Base-by-base conservation (phyloP, 352 stramenopile species). In the Phytophthora europaea region DNA sequence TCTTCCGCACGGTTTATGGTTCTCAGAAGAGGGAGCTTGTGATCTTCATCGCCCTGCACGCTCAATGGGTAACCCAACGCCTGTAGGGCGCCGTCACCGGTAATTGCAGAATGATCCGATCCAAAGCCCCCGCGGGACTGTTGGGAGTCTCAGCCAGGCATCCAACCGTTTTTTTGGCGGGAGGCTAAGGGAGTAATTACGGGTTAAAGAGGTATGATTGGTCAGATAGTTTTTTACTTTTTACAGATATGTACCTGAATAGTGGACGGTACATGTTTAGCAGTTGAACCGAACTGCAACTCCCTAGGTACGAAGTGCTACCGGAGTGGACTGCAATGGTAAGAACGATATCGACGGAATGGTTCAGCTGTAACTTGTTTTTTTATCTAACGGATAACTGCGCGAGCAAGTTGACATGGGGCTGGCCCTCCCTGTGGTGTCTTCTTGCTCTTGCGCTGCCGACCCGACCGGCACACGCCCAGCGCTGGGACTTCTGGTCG, bases 21-120 rank as follows among this genome's bases (percentile, higher is more conserved):
- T 78, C 79, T 94, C 84, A 90, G 89, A 94, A 96, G 89, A 96
- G 89, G 89, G 89, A 96, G 89, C 89, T 96, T 87, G 80, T 82
- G 79, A 73, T 94, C 87, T 82, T 94, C 87, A 94, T 85, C 70
- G 87, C 66, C 87, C 82, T 74, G 61, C 61, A 77, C 73, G 40
- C 62, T 66, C 26, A 20, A 72, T 8, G 55, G 69, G 34, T 6
- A 34, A 23, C 60, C 58, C 50, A 38, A 31, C 26, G 26, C 38
- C 38, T 9, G 38, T 34, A 65, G 8, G 52, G 23, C 20, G 31
- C 31, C 48, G 45, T 16, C 28, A 43, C 40, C 10, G 65, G 64
- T 55, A 73, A 81, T 78, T 78, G 70, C 9, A 67, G 50, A 80
- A 80, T 80, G 73, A 67, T 36, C 13, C 20, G 18, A 52, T 16